A percentile compares a stretch with the other conserved stretches of the same genome.
Conservation (phyloP, 176 grass and related monocot species). For the Rhynchospora breviuscula region DNA sequence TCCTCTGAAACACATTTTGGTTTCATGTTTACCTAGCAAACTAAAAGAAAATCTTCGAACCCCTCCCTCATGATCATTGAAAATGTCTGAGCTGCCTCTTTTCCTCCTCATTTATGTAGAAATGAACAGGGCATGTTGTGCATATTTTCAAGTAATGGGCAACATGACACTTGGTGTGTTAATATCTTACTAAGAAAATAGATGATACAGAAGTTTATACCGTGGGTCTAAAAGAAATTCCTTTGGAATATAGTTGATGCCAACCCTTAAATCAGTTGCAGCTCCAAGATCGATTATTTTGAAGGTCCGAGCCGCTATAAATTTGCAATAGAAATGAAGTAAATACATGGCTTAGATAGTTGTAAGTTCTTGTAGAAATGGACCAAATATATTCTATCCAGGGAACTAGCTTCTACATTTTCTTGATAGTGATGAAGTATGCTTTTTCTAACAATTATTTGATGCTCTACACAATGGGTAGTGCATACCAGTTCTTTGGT, state of each 20-base stretch:
- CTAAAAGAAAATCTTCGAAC: no score
- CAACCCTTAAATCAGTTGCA: constrained; percentile 87
- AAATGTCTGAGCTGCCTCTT: neutral
- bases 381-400: neutral
- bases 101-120: neutral
- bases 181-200: neutral
- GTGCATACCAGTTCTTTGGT: neutral
- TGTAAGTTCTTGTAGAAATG: neutral
- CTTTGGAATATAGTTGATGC: constrained; percentile 98
- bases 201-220: constrained; percentile 32
- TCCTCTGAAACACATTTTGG: neutral
- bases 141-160: neutral
- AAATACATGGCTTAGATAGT: neutral
- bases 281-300: constrained; percentile 99
- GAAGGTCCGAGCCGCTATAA: constrained; percentile 58
- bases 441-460: neutral
- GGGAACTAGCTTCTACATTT: neutral
- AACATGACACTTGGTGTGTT: neutral
- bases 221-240: constrained; percentile 98
- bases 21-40: no score
- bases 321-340: constrained; percentile 4
- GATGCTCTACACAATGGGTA: neutral
- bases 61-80: neutral
- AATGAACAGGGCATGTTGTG: neutral
- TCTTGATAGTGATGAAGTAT: neutral